Evolutionary conservation across 2,329 filamentous ascomycete genomes (phyloP).

Genomic region (Chrysoporthe deuterocubensis): DNA sequence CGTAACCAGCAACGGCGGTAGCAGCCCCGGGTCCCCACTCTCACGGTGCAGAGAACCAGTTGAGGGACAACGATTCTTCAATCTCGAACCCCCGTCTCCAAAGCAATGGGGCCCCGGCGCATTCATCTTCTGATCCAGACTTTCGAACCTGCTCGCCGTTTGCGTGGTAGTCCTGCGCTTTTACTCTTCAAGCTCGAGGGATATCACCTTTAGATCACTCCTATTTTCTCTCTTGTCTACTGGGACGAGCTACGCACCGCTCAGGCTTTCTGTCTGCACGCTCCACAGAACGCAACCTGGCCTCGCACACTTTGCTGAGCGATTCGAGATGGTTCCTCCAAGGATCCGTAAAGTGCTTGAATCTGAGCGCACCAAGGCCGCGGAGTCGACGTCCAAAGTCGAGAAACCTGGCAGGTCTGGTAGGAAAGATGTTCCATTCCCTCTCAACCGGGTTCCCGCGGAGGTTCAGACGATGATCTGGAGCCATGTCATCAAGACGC

Average conservation of each 20-base stretch:
- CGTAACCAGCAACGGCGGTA: not conserved
- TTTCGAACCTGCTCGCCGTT: not conserved
- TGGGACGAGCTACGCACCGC: not conserved
- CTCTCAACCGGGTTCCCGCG: conserved; percentile 13
- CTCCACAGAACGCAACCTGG: not conserved
- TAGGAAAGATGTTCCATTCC: not conserved
- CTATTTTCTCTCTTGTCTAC: not conserved
- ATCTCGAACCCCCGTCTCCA: not conserved
- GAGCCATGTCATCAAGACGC: conserved; percentile 27
- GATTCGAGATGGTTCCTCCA: conserved; percentile 3
- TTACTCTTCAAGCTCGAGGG: not conserved
- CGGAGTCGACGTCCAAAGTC: not conserved
- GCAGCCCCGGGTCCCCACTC: not conserved
- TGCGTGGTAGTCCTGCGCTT: not conserved
- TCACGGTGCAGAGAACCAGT: not conserved
- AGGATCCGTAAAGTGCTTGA: not conserved
- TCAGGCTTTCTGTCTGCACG: not conserved
- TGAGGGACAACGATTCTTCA: not conserved
- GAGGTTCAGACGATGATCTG: conserved; percentile 33
- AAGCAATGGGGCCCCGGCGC: not conserved
- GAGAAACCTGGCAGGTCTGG: not conserved
- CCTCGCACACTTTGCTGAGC: not conserved
- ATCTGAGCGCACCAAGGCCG: no score
- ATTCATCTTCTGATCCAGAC: not conserved
- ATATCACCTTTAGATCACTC: not conserved